These are phyloP conservation scores for Rhodamnia rubescens DNA, from an alignment of 345 rosid genomes.

Conservation along the genomic window DNA sequence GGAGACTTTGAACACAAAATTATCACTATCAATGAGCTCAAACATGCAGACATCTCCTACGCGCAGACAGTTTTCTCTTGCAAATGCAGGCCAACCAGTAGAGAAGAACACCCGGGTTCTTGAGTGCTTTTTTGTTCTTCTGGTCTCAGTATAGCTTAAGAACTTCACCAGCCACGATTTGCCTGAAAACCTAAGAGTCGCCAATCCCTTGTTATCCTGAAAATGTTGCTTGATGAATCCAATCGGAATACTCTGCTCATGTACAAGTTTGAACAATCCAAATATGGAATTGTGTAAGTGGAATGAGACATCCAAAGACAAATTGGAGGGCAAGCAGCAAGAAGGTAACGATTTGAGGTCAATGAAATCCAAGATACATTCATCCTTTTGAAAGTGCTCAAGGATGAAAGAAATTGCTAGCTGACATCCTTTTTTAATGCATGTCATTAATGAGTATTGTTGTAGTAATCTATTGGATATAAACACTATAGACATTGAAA, in stretches of 20 bases:
- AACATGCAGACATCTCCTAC: too few relatives aligned
- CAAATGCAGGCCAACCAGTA: too few relatives aligned
- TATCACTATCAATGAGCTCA: too few relatives aligned
- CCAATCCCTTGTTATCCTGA: neutral
- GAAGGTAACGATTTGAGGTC: neutral
- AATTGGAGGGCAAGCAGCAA: neutral
- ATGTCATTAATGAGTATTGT: neutral
- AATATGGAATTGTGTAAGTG: neutral
- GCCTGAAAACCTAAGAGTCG: neutral
- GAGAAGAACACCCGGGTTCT: too few relatives aligned
- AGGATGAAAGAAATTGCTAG: neutral
- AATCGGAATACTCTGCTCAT: neutral
- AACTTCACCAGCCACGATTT: neutral
- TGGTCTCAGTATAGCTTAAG: neutral
- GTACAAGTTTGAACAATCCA: neutral
- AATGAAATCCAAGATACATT: neutral
- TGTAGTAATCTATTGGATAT: neutral
- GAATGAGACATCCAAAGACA: neutral
- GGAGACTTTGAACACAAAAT: too few relatives aligned
- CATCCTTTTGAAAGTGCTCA: neutral
- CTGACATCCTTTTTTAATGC: neutral
- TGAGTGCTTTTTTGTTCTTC: neutral
- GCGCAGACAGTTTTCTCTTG: too few relatives aligned
- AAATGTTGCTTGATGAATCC: neutral
- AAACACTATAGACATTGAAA: too few relatives aligned